Evolutionary conservation across 2,329 filamentous ascomycete genomes (phyloP).

Genomic region (Elsinoe fawcettii): DNA sequence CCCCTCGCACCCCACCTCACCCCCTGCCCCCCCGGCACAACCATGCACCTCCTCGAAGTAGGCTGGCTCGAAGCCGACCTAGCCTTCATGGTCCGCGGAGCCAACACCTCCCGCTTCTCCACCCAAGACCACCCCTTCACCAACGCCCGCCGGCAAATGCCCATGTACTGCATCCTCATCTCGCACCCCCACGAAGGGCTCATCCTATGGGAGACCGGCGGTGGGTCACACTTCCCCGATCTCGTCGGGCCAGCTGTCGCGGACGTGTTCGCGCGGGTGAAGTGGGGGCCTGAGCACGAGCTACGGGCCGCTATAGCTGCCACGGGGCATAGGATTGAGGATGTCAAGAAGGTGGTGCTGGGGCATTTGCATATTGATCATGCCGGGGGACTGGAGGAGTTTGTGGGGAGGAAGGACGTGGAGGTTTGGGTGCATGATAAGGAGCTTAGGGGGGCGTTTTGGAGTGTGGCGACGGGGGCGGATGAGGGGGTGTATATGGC

Average conservation of each 20-base stretch:
- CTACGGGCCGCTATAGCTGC: slow-evolving; percentile 29
- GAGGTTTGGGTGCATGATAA: slow-evolving; percentile 32
- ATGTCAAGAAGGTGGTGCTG: slow-evolving; percentile 33
- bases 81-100: slow-evolving; percentile 38
- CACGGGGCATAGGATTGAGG: slow-evolving; percentile 29
- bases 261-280: slow-evolving; percentile 30
- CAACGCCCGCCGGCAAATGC: slow-evolving; percentile 37
- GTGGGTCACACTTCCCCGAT: slow-evolving; percentile 36
- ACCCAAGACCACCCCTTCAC: slow-evolving; percentile 30
- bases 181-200: slow-evolving; percentile 38
- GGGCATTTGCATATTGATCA: slow-evolving; percentile 32
- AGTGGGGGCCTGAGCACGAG: slow-evolving; percentile 30
- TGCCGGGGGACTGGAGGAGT: slow-evolving; percentile 29
- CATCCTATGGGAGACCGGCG: slow-evolving; percentile 42
- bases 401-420: slow-evolving; percentile 28
- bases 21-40: slow-evolving; percentile 39
- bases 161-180: slow-evolving; percentile 38
- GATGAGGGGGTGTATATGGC: slow-evolving; percentile 30
- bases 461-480: slow-evolving; percentile 30
- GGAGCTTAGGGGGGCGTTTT: slow-evolving; percentile 29
- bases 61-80: slow-evolving; percentile 42
- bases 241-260: slow-evolving; percentile 29
- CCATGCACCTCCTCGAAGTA: slow-evolving; percentile 41
- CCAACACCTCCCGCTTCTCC: slow-evolving; percentile 32
- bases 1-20: slow-evolving; percentile 28